A percentile compares a stretch with the other conserved stretches of the same genome.
These are phyloP conservation scores for Phytopythium vexans DNA, from an alignment of 352 stramenopile genomes.

Conservation along the genomic window DNA sequence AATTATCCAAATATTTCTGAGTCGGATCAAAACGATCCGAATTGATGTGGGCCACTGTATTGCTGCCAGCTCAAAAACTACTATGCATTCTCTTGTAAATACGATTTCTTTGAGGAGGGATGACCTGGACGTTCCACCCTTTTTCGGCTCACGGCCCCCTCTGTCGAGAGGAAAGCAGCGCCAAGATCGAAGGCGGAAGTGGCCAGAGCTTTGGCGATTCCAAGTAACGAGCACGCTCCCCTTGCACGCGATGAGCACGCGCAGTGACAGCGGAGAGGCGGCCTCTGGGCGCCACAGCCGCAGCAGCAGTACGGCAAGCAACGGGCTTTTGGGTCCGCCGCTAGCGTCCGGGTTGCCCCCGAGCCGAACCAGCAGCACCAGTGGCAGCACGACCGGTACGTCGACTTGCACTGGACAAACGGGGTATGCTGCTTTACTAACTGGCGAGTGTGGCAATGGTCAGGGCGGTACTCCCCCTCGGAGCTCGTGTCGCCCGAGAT, in stretches of 20 bases:
- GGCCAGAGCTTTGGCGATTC: too few relatives aligned
- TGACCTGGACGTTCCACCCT: not conserved
- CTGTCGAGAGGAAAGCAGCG: not conserved
- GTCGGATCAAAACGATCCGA: too few relatives aligned
- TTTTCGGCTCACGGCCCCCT: not conserved
- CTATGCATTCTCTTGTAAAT: too few relatives aligned
- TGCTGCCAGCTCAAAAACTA: too few relatives aligned
- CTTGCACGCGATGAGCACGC: constrained; percentile 19
- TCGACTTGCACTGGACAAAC: constrained; percentile 2
- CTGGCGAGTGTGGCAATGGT: constrained; percentile 3
- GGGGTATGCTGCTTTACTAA: constrained; percentile 6
- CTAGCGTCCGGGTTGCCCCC: constrained; percentile 24
- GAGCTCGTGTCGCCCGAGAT: constrained; percentile 62
- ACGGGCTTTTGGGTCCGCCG: constrained; percentile 10
- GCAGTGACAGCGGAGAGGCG: constrained; percentile 19
- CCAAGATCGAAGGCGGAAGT: too few relatives aligned
- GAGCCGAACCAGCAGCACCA: constrained; percentile 15
- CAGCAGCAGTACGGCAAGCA: constrained; percentile 44
- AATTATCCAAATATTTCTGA: too few relatives aligned
- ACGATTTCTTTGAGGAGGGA: not conserved
- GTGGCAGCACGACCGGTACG: constrained; percentile 8
- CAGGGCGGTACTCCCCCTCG: constrained; percentile 45
- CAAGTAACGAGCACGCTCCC: not conserved
- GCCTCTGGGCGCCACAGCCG: constrained; percentile 32
- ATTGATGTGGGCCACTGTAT: too few relatives aligned